phyloP scores from a whole-genome alignment of 331 rosid genomes.

The Rosa hybrid region DNA sequence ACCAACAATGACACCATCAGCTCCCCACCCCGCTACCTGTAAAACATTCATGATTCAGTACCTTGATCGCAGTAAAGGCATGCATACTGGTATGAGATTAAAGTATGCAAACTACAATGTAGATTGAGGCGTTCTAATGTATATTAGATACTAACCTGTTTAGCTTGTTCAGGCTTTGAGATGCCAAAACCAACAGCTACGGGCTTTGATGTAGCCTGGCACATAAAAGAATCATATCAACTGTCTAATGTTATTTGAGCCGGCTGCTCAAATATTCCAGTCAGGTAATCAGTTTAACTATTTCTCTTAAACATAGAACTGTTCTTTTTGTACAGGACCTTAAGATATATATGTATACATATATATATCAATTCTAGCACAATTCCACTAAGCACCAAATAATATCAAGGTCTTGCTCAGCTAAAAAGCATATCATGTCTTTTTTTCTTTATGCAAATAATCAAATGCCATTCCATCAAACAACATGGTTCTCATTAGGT shows the following conservation, averaged over 20 bases:
- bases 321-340: background rate
- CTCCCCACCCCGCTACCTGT: slow-evolving; percentile 91
- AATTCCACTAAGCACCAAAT: background rate
- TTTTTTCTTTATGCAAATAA: background rate
- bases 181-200: slow-evolving; percentile 98
- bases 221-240: slow-evolving; percentile 4
- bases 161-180: slow-evolving; percentile 83
- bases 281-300: background rate
- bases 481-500: background rate
- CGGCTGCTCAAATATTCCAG: background rate
- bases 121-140: background rate
- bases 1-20: slow-evolving; percentile 96
- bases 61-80: background rate
- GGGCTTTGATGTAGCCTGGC: slow-evolving; percentile 71
- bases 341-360: background rate
- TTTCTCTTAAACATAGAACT: background rate
- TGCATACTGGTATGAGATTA: background rate
- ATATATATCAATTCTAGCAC: background rate
- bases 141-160: slow-evolving; percentile 48
- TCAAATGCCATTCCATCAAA: background rate
- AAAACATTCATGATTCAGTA: slow-evolving; percentile 15
- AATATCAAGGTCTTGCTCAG: background rate
- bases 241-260: background rate
- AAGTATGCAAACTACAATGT: background rate
- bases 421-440: background rate